Base-by-base conservation (phyloP, 495 filamentous ascomycete species). In the Aspergillus cristatus region DNA sequence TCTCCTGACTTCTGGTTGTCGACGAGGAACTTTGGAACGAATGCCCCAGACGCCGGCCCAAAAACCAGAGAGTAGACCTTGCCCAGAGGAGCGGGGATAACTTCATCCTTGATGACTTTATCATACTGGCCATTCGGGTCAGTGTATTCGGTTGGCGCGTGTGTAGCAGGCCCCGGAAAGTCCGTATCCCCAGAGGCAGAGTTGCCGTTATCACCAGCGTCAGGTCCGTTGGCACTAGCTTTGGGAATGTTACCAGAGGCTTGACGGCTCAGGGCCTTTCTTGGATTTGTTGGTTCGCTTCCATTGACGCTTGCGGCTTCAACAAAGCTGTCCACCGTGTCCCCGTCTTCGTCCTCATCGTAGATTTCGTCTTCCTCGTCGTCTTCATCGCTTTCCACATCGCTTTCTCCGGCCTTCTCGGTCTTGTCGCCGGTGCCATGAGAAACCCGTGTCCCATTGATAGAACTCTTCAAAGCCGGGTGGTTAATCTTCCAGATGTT, bases 401-500 rank as follows among this genome's bases (percentile, higher is more conserved):
- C 74, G 30, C 57, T 76, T 22, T 76, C 72, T 18, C 84, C 85
- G 32, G 79, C 68, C 60, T 93, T 93, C 48, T 91, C 86, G 3
- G 86, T 94, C 58, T 90, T 90, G 57, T 94, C 87, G 28, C 79
- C 81, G 4, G 84, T 86, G 1, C 84, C 85, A 20, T 80, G 72
- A 35, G 82, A 81, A 1, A 96, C 69, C 14, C 79, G 71, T 22
- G 89, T 87, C 7, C 91, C 89, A 44, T 94, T 94, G 6, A 88
- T 67, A 20, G 85, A 87, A 54, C 84, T 90, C 53, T 88, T 82
- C 13, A 99, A 58, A 43, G 82, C 79, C 6, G 93, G 90, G 53
- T 97, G 91, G 22, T 84, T 90, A 28, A 96, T 81, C 51, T 94
- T 95, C 91, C 91, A 99, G 38, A 99, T 96, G 34, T 88, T 88